A percentile compares a stretch with the other conserved stretches of the same genome.
These are phyloP conservation scores for Suhomyces terraborum DNA, from an alignment of 1,139 yeast genomes.

Conservation along the genomic window DNA sequence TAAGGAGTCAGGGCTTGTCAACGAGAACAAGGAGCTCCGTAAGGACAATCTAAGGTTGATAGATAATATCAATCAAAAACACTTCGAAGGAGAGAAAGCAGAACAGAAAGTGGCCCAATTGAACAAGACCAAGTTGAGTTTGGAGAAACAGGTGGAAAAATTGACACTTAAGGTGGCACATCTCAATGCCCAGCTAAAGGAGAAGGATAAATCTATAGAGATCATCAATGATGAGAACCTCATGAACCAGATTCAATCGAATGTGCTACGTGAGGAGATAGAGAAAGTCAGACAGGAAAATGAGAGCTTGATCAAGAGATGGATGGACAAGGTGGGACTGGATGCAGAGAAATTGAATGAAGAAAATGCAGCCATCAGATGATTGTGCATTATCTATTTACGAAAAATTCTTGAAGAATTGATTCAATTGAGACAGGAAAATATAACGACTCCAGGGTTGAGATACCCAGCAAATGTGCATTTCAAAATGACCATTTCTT, in stretches of 20 bases:
- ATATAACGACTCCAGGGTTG: too few relatives aligned
- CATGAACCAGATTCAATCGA: constrained; percentile 69
- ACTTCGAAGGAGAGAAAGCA: constrained; percentile 27
- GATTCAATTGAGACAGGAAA: too few relatives aligned
- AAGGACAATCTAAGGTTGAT: constrained; percentile 23
- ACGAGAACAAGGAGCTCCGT: constrained; percentile 12
- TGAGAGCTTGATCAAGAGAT: constrained; percentile 53
- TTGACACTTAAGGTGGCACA: constrained; percentile 35
- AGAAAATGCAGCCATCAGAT: constrained; percentile 36
- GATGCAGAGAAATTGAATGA: constrained; percentile 66
- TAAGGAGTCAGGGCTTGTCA: constrained; percentile 7
- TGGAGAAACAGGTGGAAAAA: constrained; percentile 25
- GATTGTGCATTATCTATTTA: too few relatives aligned
- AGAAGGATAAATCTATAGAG: constrained; percentile 59
- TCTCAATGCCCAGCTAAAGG: constrained; percentile 49
- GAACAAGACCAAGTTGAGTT: constrained; percentile 18
- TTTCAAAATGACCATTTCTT: too few relatives aligned
- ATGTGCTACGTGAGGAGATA: constrained; percentile 54
- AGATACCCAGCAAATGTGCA: too few relatives aligned
- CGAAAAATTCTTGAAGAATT: too few relatives aligned
- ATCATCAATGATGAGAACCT: constrained; percentile 70
- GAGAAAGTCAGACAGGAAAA: constrained; percentile 49
- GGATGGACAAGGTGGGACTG: constrained; percentile 58
- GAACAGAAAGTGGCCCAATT: constrained; percentile 20
- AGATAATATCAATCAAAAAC: constrained; percentile 27